Conservation (phyloP, 148 eudicot species). For the Cornus suecica region DNA sequence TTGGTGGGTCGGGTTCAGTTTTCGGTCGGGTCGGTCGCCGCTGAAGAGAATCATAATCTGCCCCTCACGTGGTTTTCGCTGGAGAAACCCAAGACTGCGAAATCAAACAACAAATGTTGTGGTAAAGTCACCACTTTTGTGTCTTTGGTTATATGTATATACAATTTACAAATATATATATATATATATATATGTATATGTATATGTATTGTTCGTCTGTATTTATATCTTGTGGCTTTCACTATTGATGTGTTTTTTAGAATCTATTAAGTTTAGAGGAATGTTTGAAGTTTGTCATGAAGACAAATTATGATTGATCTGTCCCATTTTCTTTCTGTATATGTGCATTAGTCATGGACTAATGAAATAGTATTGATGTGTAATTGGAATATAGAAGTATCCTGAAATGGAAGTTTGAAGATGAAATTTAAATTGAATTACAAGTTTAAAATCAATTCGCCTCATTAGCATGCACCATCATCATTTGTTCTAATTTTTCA, state of each 20-base stretch:
- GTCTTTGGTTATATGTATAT: not conserved
- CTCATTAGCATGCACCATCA: no score
- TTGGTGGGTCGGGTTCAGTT: constrained; percentile 72
- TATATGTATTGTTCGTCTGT: no score
- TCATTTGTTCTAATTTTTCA: no score
- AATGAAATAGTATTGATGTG: not conserved
- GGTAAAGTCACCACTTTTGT: constrained; percentile 37
- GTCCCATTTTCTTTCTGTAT: no score
- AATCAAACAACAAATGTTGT: constrained; percentile 25
- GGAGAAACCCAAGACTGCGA: constrained; percentile 42
- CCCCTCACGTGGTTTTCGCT: constrained; percentile 78
- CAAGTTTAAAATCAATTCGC: no score
- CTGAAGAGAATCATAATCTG: constrained; percentile 49
- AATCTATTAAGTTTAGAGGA: no score
- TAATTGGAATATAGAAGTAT: not conserved
- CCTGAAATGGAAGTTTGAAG: no score
- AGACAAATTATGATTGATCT: not conserved
- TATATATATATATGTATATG: no score
- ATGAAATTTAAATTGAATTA: no score
- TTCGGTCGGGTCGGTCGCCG: constrained; percentile 45
- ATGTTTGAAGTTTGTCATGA: not conserved
- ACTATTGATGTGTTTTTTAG: not conserved
- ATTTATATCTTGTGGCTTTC: no score
- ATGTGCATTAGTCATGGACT: not conserved
- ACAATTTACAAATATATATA: no score